A percentile compares a stretch with the other conserved stretches of the same genome.
Evolutionary conservation across 768 basidiomycete species (phyloP).

Genomic region (Mycena crocata): DNA sequence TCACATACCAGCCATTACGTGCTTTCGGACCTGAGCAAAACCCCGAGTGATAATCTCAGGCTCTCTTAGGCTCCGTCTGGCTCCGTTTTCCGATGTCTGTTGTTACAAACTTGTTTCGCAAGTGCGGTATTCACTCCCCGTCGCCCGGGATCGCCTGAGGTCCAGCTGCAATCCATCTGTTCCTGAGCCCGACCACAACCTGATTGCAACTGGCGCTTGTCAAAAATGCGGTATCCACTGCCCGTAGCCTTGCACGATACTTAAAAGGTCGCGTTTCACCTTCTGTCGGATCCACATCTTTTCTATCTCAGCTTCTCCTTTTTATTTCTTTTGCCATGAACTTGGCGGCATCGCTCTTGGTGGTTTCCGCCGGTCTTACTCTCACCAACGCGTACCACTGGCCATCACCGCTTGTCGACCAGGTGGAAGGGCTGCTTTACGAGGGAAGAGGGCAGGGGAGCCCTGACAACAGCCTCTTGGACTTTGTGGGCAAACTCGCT

Average conservation of each 20-base stretch:
- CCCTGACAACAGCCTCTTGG: slow-evolving; percentile 14
- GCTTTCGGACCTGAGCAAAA: too few relatives aligned
- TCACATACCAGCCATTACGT: too few relatives aligned
- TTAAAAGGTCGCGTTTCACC: slow-evolving; percentile 7
- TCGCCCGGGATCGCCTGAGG: too few relatives aligned
- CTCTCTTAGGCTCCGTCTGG: too few relatives aligned
- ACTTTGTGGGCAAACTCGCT: slow-evolving; percentile 21
- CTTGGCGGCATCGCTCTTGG: slow-evolving; percentile 17
- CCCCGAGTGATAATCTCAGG: too few relatives aligned
- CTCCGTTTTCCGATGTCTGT: too few relatives aligned
- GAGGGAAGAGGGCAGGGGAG: slow-evolving; percentile 21
- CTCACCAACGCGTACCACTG: slow-evolving; percentile 26
- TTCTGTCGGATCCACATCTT: slow-evolving; percentile 17
- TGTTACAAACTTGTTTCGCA: too few relatives aligned
- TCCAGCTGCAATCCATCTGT: too few relatives aligned
- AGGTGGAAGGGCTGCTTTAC: slow-evolving; percentile 24
- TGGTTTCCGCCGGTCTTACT: slow-evolving; percentile 12
- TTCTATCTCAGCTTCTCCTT: slow-evolving; percentile 5
- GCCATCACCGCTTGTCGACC: slow-evolving; percentile 28
- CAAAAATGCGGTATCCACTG: slow-evolving; percentile 22
- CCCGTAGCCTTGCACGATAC: slow-evolving; percentile 8
- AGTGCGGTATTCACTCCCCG: too few relatives aligned
- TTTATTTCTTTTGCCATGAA: slow-evolving; percentile 21
- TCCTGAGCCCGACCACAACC: too few relatives aligned
- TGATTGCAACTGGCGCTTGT: slow-evolving; percentile 14